Percentiles rank a stretch among this genome's conserved stretches.
phyloP scores from a whole-genome alignment of 345 rosid genomes.

The Eutrema heterophyllum region DNA sequence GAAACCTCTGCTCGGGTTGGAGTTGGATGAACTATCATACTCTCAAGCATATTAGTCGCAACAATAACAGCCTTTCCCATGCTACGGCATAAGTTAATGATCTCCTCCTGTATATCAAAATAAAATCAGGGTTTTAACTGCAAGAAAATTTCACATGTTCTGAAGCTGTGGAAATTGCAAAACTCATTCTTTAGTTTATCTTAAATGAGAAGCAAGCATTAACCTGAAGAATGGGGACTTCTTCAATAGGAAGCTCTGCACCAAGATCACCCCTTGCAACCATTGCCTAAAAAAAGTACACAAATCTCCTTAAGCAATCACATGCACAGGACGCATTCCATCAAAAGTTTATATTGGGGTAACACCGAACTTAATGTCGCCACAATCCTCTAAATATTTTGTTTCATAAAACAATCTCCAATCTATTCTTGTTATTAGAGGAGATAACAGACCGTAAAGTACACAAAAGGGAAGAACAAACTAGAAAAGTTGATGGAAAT shows the following conservation, averaged over 20 bases:
- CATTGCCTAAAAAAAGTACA: conserved; percentile 63
- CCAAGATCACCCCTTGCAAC: conserved; percentile 99
- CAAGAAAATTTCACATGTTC: conserved; percentile 9
- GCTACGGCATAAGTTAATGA: conserved; percentile 88
- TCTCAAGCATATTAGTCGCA: conserved; percentile 98
- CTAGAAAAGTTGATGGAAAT: background rate
- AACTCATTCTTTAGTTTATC: background rate
- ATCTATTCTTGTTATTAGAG: background rate
- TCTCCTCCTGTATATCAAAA: conserved; percentile 62
- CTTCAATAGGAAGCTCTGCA: conserved; percentile 99
- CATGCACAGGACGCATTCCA: background rate
- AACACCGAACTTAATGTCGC: background rate
- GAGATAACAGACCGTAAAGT: background rate
- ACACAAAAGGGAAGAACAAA: background rate
- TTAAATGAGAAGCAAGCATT: conserved; percentile 18
- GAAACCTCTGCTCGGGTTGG: conserved; percentile 99
- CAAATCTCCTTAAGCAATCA: conserved; percentile 5
- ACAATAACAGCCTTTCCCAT: conserved; percentile 99
- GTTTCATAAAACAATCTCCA: background rate
- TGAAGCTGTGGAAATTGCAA: conserved; percentile 1
- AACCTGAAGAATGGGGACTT: conserved; percentile 97
- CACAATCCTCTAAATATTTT: background rate
- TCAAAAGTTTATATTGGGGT: background rate
- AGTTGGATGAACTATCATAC: conserved; percentile 99
- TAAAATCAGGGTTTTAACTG: background rate